phyloP scores from a whole-genome alignment of 2,329 filamentous ascomycete species.

The Aspergillus sp. region DNA sequence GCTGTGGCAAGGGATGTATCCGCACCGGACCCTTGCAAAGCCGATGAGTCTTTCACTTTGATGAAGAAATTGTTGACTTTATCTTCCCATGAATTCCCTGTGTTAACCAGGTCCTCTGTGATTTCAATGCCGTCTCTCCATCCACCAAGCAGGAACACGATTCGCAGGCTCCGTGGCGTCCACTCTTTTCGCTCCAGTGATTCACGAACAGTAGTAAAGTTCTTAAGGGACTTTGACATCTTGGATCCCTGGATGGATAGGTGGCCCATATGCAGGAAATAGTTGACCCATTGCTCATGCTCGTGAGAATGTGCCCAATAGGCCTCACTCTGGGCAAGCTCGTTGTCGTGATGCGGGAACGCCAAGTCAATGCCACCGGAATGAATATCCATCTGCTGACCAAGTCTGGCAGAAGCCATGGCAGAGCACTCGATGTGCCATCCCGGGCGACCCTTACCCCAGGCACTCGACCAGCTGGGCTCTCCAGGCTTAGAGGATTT shows the following conservation, averaged over 20 bases:
- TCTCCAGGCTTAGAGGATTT: slow-evolving; percentile 88
- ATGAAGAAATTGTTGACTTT: slow-evolving; percentile 65
- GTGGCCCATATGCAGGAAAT: slow-evolving; percentile 94
- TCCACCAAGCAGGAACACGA: slow-evolving; percentile 76
- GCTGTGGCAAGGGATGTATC: slow-evolving; percentile 37
- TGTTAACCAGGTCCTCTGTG: slow-evolving; percentile 68
- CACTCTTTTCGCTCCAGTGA: slow-evolving; percentile 62
- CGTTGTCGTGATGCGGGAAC: slow-evolving; percentile 90
- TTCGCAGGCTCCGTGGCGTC: slow-evolving; percentile 69
- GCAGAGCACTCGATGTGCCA: slow-evolving; percentile 98
- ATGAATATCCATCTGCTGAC: slow-evolving; percentile 80
- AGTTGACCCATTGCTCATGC: slow-evolving; percentile 75
- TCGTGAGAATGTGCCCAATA: slow-evolving; percentile 51
- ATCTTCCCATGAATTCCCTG: slow-evolving; percentile 70
- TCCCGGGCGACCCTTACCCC: slow-evolving; percentile 80
- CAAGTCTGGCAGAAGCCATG: slow-evolving; percentile 86
- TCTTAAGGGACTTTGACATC: slow-evolving; percentile 94
- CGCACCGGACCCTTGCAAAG: slow-evolving; percentile 17
- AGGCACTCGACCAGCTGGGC: slow-evolving; percentile 79
- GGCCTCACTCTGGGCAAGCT: slow-evolving; percentile 83
- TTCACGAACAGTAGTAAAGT: slow-evolving; percentile 87
- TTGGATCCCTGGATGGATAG: slow-evolving; percentile 82
- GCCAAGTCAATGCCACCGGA: slow-evolving; percentile 85
- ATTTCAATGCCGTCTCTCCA: slow-evolving; percentile 94
- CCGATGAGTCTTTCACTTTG: slow-evolving; percentile 44